These are phyloP conservation scores for Ceratobasidium papillatum DNA, from an alignment of 1,284 basidiomycete genomes.

Conservation along the genomic window DNA sequence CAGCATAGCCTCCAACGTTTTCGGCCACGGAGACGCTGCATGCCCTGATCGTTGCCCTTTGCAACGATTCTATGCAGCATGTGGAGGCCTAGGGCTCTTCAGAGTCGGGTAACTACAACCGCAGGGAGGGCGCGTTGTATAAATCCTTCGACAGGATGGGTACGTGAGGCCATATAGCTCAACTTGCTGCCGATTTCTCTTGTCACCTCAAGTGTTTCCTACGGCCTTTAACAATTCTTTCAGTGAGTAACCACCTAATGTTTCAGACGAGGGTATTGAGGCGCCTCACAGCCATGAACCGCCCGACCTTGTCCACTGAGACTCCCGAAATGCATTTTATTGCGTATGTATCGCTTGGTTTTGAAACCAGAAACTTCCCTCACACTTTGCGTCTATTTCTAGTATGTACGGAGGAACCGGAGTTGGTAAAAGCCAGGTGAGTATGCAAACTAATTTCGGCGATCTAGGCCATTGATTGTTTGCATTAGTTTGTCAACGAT, in stretches of 20 bases:
- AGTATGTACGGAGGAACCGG: slow-evolving; percentile 34
- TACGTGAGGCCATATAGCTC: no score
- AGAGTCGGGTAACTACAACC: no score
- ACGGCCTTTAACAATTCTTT: no score
- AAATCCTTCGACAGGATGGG: no score
- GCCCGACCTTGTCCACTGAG: background rate
- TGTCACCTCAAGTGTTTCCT: no score
- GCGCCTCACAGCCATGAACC: background rate
- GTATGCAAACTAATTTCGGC: background rate
- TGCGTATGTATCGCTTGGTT: background rate
- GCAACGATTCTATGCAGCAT: no score
- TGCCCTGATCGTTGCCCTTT: background rate
- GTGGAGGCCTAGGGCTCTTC: background rate
- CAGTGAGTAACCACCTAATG: no score
- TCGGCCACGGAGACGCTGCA: background rate
- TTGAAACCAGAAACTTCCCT: background rate
- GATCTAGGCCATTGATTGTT: no score
- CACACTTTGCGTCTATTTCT: background rate
- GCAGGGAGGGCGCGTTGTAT: background rate
- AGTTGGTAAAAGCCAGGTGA: slow-evolving; percentile 25
- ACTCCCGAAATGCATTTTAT: slow-evolving; percentile 4
- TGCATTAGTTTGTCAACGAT: slow-evolving; percentile 41
- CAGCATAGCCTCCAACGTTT: background rate
- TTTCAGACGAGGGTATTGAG: no score
- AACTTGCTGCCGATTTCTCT: no score